Percentiles rank a stretch among this genome's conserved stretches.
These are phyloP conservation scores for Flammula alnicola DNA, from an alignment of 1,284 basidiomycete genomes.

Conservation along the genomic window DNA sequence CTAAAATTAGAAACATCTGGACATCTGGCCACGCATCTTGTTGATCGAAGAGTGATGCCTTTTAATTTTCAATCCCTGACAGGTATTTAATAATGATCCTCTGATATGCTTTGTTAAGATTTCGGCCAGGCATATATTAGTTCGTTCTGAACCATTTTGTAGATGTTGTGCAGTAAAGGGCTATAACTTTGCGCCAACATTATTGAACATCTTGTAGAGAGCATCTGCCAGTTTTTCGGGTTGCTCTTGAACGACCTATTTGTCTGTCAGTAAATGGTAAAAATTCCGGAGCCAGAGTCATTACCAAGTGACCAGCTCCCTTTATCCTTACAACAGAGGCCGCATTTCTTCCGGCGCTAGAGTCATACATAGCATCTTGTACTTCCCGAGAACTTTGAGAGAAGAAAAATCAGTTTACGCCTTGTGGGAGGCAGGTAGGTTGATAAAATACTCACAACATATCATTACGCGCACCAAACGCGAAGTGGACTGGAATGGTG, in stretches of 20 bases:
- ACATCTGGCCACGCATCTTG: no score
- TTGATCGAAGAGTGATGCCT: no score
- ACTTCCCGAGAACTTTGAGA: not conserved
- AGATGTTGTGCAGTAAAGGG: no score
- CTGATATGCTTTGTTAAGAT: no score
- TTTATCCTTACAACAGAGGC: not conserved
- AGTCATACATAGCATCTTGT: not conserved
- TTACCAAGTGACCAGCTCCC: not conserved
- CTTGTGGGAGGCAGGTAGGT: not conserved
- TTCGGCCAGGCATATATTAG: no score
- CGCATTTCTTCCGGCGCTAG: not conserved
- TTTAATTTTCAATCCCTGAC: no score
- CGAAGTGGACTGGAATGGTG: not conserved
- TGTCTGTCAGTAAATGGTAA: not conserved
- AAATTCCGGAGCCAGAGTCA: not conserved
- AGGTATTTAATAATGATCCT: no score
- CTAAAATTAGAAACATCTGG: no score
- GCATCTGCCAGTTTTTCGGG: not conserved
- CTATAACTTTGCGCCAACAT: not conserved
- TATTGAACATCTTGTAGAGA: not conserved
- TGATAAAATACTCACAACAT: constrained; percentile 5
- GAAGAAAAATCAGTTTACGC: not conserved
- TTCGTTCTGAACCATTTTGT: no score
- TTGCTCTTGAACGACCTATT: not conserved
- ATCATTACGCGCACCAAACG: not conserved